Conservation (phyloP, 2,329 filamentous ascomycete genomes). For the Mycosphaerella arachidis region DNA sequence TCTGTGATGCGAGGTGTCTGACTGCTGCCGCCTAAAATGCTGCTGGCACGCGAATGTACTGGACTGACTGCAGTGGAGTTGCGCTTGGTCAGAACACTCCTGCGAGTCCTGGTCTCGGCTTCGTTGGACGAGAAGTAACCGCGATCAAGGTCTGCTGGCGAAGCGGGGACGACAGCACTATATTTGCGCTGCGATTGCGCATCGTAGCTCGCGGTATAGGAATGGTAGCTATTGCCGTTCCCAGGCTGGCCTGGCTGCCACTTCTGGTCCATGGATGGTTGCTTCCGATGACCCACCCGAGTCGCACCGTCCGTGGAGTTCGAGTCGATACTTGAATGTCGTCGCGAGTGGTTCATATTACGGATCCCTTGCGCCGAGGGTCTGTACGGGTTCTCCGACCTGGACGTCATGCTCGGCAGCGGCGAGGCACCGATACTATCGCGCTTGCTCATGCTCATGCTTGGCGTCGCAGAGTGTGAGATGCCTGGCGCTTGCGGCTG, state of each 20-base stretch:
- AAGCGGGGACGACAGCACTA: constrained; percentile 28
- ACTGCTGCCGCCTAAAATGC: constrained; percentile 34
- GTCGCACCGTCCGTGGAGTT: constrained; percentile 40
- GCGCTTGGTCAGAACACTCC: constrained; percentile 70
- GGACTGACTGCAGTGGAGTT: constrained; percentile 34
- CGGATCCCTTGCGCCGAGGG: constrained; percentile 36
- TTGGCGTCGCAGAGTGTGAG: constrained; percentile 23
- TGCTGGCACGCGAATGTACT: constrained; percentile 59
- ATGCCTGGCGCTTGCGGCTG: constrained; percentile 7
- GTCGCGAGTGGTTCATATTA: constrained; percentile 69
- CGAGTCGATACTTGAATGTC: constrained; percentile 80
- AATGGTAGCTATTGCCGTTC: constrained; percentile 19
- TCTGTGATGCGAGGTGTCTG: constrained; percentile 3
- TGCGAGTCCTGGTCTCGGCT: constrained; percentile 49
- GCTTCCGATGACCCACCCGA: constrained; percentile 48
- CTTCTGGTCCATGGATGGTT: constrained; percentile 54
- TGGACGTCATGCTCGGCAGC: constrained; percentile 31
- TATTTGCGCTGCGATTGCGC: constrained; percentile 27
- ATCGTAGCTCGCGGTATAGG: constrained; percentile 24
- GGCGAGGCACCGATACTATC: constrained; percentile 24
- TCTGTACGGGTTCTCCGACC: constrained; percentile 30
- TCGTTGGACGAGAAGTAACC: constrained; percentile 94
- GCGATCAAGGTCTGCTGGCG: constrained; percentile 64
- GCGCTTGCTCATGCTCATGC: constrained; percentile 33
- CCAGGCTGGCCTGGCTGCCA: constrained; percentile 41